Base-by-base conservation (phyloP, 75 land plant genomes). In the Selaginella moellendorffii region DNA sequence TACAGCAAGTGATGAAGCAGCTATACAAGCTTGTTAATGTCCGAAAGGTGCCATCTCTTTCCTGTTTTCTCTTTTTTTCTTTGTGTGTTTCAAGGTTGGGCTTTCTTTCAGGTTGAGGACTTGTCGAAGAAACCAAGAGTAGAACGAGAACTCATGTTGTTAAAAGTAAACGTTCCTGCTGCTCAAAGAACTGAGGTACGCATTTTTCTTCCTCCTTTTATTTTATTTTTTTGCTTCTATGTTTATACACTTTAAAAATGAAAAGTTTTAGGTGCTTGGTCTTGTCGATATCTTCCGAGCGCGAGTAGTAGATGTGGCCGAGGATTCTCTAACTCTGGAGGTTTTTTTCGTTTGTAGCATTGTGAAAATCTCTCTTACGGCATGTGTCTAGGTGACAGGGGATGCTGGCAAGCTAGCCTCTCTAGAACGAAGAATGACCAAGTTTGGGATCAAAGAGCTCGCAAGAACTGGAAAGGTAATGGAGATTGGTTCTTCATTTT, bases 391-490 rank as follows among this genome's bases (percentile, higher is more conserved):
- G 97, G 96, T 93, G 29, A 93, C 98, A 29, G 98, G 98, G 61
- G 98, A 93, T 79, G 87, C 98, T 31, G 98, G 98, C 2, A 93
- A 93, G 78, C 77, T 93, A 26, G 85, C 74, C 68, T 90, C 98
- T 25, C 70, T 93, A 0, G 78, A 80, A 53, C 69, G 80, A 31
- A 81, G 72, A 60, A 77, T 85, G 22, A 75, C 76, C 30, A 93
- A 93, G 65, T 93, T 93, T 80, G 98, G 98, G 31, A 88, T 88
- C 29, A 93, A 68, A 72, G 96, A 93, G 72, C 54, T 93, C 62
- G 90, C 96, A 1, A 79, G 96, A 77, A 93, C 98, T 53, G 98
- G 98, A 67, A 93, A 93, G 82, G 97, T 91, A 56, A 19, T 61
- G 29, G 14, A 5, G 14, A 36, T 36, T 36, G 14, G 10, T 5